Conservation (phyloP, 768 basidiomycete species). For the Tephrocybe rancida region DNA sequence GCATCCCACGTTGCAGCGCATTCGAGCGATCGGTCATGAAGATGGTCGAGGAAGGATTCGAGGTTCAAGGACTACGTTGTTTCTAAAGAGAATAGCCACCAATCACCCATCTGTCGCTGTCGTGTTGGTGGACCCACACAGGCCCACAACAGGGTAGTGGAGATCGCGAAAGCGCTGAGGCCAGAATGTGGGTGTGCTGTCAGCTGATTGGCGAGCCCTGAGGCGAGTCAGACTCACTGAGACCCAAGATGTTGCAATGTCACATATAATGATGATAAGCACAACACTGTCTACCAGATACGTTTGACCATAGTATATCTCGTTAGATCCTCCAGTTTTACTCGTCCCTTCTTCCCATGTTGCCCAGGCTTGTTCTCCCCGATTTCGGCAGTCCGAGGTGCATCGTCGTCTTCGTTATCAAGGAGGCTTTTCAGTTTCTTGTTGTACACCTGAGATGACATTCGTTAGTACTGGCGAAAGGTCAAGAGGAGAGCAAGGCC, state of each 20-base stretch:
- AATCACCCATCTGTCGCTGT: too few relatives aligned
- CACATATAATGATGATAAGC: not conserved
- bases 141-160: too few relatives aligned
- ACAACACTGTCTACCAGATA: constrained; percentile 55
- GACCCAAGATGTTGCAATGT: too few relatives aligned
- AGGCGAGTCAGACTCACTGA: too few relatives aligned
- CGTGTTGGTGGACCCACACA: too few relatives aligned
- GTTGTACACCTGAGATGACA: constrained; percentile 67
- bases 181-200: too few relatives aligned
- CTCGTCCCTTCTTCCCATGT: constrained; percentile 54
- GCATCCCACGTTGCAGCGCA: not conserved
- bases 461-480: not conserved
- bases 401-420: constrained; percentile 71
- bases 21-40: too few relatives aligned
- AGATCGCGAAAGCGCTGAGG: too few relatives aligned
- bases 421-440: constrained; percentile 75
- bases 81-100: too few relatives aligned
- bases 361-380: constrained; percentile 57
- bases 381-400: constrained; percentile 66
- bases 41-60: too few relatives aligned
- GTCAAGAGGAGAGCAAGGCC: constrained; percentile 16
- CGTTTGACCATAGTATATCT: constrained; percentile 96
- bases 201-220: too few relatives aligned
- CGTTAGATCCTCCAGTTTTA: constrained; percentile 86
- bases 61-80: too few relatives aligned